Percentiles rank a stretch among this genome's conserved stretches.
phyloP scores from a whole-genome alignment of 106 monocot genomes.

The Dactylorhiza incarnata region DNA sequence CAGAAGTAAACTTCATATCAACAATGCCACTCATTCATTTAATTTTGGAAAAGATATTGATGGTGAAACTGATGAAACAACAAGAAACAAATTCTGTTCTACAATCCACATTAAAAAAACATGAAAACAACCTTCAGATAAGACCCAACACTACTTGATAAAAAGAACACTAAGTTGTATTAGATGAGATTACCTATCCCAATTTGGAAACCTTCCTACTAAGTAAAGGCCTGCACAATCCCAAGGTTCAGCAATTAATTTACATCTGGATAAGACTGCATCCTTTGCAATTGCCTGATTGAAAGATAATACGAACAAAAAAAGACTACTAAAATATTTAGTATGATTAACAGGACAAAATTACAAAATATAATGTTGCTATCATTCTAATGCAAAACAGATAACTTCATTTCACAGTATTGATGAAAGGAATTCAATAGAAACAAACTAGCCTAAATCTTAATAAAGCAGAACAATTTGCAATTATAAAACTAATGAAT shows the following conservation, averaged over 20 bases:
- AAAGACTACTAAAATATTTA: too few relatives aligned
- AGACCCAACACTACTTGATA: not conserved
- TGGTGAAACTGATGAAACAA: not conserved
- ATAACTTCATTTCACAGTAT: too few relatives aligned
- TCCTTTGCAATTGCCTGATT: constrained; percentile 88
- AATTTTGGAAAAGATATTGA: not conserved
- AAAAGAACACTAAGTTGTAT: too few relatives aligned
- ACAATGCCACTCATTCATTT: not conserved
- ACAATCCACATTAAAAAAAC: not conserved
- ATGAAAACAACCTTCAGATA: not conserved
- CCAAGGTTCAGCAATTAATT: constrained; percentile 99
- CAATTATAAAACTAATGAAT: too few relatives aligned
- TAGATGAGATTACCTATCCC: constrained; percentile 73
- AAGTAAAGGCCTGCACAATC: constrained; percentile 95
- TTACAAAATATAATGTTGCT: too few relatives aligned
- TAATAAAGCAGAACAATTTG: too few relatives aligned
- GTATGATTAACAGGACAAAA: too few relatives aligned
- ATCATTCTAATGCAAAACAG: too few relatives aligned
- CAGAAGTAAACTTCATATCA: not conserved
- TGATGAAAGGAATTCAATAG: too few relatives aligned
- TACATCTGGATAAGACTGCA: constrained; percentile 78
- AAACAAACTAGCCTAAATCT: too few relatives aligned
- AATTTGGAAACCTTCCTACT: constrained; percentile 92
- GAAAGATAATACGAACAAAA: constrained; percentile 10
- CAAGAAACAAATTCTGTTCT: not conserved